Conservation (phyloP, 2,329 filamentous ascomycete species). For the Fusarium nodosum region DNA sequence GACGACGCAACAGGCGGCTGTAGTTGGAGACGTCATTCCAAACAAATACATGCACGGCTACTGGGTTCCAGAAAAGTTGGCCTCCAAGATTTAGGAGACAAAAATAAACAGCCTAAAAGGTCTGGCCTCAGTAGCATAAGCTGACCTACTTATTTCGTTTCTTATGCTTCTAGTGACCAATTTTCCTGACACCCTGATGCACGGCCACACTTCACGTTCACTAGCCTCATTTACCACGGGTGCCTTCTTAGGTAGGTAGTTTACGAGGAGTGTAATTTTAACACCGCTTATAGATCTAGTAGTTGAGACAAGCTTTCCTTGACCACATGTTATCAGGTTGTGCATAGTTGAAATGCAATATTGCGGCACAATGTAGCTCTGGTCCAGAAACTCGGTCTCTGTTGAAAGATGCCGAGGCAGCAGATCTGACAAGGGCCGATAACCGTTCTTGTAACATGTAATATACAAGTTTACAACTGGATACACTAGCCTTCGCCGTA, state of each 20-base stretch:
- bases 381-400: background rate
- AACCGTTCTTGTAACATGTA: slow-evolving; percentile 9
- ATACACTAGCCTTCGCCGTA: slow-evolving; percentile 9
- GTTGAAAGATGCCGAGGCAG: slow-evolving; percentile 6
- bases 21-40: slow-evolving; percentile 23
- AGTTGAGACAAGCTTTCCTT: background rate
- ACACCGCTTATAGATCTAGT: background rate
- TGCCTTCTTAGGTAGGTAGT: no score
- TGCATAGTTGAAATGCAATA: background rate
- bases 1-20: slow-evolving; percentile 6
- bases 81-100: no score
- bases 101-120: no score
- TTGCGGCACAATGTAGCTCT: background rate
- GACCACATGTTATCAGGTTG: background rate
- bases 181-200: no score
- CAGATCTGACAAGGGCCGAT: background rate
- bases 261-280: background rate
- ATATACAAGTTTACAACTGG: slow-evolving; percentile 12
- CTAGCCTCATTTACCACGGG: slow-evolving; percentile 9
- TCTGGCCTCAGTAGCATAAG: no score
- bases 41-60: slow-evolving; percentile 17
- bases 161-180: no score
- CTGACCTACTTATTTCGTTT: no score
- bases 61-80: no score
- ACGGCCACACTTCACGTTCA: slow-evolving; percentile 19